Evolutionary conservation across 768 basidiomycete species (phyloP), one percentile per base, ranked within the genome.

Genomic region (Grammothele lineata): DNA sequence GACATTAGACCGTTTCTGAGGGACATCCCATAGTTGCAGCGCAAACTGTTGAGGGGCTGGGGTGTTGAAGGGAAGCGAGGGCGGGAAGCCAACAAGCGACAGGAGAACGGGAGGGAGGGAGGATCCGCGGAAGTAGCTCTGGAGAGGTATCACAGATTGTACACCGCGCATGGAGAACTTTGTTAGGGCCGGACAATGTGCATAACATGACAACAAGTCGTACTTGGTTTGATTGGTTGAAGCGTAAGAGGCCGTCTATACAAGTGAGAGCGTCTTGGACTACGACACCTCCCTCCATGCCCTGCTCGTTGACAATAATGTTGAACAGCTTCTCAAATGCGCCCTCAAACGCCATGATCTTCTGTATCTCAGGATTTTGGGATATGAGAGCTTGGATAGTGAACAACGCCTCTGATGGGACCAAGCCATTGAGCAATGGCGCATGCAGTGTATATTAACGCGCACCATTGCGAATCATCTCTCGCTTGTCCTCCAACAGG

Each of bases 81-180:
- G 74, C 24, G 85, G 87, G 64, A 84, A 92, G 37, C 80, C 81
- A 36, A 87, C 74, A 19, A 85, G 75, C 22, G 76, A 81, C 52
- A 83, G 78, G 48, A 93, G 57, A 45, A 85, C 57, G 48, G 85
- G 66, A 54, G 85, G 76, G 55, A 94, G 69, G 51, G 85, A 64
- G 1, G 92, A 89, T 69, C 94, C 93, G 39, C 90, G 85, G 70
- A 99, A 96, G 71, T 96, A 98, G 62, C 92, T 96, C 92, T 99
- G 58, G 32, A 34, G 21, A 33, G 36, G 25, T 43, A 43, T 37
- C 45, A 23, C 38, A 17, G 19, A 21, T 49, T 38, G 58, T 58
- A 49, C 64, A 40, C 35, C 27, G 36, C 32, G 30, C 8, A 19
- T 27, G 32, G 22, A 21, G 37, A 43, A 50, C 48, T 30, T 44